A percentile compares a stretch with the other conserved stretches of the same genome.
Conservation (phyloP, 306 rosid species). For the Fragaria ananassa region DNA sequence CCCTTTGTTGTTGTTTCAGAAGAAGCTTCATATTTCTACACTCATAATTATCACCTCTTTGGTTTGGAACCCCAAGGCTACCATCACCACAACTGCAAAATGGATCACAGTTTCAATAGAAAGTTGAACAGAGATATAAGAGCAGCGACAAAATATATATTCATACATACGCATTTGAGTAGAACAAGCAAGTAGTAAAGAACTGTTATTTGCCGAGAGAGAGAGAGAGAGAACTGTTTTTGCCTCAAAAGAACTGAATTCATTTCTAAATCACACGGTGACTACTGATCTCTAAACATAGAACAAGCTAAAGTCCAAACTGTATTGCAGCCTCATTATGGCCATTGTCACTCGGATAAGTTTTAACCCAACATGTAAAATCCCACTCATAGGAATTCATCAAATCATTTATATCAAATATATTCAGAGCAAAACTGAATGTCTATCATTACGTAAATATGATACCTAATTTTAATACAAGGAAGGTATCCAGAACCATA, state of each 20-base stretch:
- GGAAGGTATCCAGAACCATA: not conserved
- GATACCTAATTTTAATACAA: not conserved
- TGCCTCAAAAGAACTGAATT: not conserved
- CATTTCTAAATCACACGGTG: not conserved
- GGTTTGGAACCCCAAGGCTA: slow-evolving; percentile 86
- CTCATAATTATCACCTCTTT: slow-evolving; percentile 99
- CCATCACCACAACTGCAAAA: slow-evolving; percentile 96
- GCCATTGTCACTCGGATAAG: not conserved
- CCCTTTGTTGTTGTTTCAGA: slow-evolving; percentile 97
- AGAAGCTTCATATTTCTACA: slow-evolving; percentile 99
- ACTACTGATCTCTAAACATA: not conserved
- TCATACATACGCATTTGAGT: not conserved
- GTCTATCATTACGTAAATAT: not conserved
- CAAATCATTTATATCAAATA: not conserved
- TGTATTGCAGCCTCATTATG: not conserved
- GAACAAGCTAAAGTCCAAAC: slow-evolving; percentile 2
- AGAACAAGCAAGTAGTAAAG: not conserved
- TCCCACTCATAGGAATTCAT: not conserved
- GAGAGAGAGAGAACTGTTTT: not conserved
- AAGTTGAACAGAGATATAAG: slow-evolving; percentile 14
- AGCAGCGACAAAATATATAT: not conserved
- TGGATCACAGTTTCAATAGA: slow-evolving; percentile 20
- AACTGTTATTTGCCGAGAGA: not conserved
- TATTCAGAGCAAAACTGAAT: not conserved
- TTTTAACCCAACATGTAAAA: not conserved